These are phyloP conservation scores for Curvularia spicifera DNA, from an alignment of 2,329 filamentous ascomycete species.

Conservation along the genomic window DNA sequence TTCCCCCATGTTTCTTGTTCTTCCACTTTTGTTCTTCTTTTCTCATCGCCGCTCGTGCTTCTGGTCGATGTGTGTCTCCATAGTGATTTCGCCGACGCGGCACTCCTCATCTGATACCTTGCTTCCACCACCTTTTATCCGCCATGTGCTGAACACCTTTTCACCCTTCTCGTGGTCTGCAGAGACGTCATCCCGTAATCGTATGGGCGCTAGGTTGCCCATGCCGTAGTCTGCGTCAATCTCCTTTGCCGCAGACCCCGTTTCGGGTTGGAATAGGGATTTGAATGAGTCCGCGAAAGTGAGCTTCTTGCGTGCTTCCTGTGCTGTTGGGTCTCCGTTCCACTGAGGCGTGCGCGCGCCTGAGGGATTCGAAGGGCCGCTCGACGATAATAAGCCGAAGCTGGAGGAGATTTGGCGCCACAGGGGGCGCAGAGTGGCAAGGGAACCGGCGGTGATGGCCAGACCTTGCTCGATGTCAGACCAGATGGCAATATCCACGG, in stretches of 20 bases:
- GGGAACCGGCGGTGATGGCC: conserved; percentile 46
- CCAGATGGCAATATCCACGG: conserved; percentile 49
- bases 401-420: conserved; percentile 35
- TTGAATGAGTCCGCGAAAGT: conserved; percentile 32
- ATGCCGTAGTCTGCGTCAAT: conserved; percentile 33
- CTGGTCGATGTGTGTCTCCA: conserved; percentile 36
- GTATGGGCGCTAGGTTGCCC: conserved; percentile 32
- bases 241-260: conserved; percentile 21
- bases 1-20: neutral
- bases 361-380: conserved; percentile 18
- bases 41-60: conserved; percentile 22
- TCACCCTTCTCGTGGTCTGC: conserved; percentile 29
- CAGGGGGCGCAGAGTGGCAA: conserved; percentile 48
- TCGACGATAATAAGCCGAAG: conserved; percentile 30
- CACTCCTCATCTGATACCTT: conserved; percentile 37
- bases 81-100: conserved; percentile 31
- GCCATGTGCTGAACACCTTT: conserved; percentile 38
- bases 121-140: conserved; percentile 35
- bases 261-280: conserved; percentile 34
- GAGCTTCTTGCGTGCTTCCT: conserved; percentile 24
- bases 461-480: conserved; percentile 48
- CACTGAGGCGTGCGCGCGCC: conserved; percentile 30
- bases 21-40: neutral
- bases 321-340: conserved; percentile 17
- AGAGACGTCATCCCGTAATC: conserved; percentile 38